Evolutionary conservation across 208 protist species (phyloP).

Genomic region (Porcisia hertigi): DNA sequence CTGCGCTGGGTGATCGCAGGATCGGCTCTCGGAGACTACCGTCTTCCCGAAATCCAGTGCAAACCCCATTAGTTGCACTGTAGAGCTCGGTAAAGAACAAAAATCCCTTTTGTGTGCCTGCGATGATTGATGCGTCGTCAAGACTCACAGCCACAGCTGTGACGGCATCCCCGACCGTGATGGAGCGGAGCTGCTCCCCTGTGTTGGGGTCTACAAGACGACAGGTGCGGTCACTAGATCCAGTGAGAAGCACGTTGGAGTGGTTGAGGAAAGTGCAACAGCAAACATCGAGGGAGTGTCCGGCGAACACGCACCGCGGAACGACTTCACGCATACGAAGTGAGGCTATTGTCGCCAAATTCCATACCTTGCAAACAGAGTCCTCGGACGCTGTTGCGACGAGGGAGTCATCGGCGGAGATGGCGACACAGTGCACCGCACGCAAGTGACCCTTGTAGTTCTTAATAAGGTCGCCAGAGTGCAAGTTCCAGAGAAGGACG

Average conservation of each 20-base stretch:
- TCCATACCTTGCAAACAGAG: slow-evolving; percentile 78
- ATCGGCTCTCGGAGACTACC: slow-evolving; percentile 21
- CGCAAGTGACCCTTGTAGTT: slow-evolving; percentile 68
- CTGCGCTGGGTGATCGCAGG: slow-evolving; percentile 45
- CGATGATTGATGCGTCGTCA: slow-evolving; percentile 47
- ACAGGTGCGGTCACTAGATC: slow-evolving; percentile 68
- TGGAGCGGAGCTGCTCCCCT: slow-evolving; percentile 45
- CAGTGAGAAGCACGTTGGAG: slow-evolving; percentile 55
- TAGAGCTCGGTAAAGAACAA: slow-evolving; percentile 55
- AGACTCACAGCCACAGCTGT: slow-evolving; percentile 46
- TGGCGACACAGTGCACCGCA: slow-evolving; percentile 49
- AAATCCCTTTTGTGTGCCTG: slow-evolving; percentile 57
- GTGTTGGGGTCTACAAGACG: slow-evolving; percentile 63
- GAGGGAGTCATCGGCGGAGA: slow-evolving; percentile 62
- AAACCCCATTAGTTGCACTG: not conserved
- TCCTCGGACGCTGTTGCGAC: slow-evolving; percentile 76
- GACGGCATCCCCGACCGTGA: slow-evolving; percentile 65
- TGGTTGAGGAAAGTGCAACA: slow-evolving; percentile 66
- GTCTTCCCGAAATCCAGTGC: slow-evolving; percentile 1
- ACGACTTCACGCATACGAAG: slow-evolving; percentile 30
- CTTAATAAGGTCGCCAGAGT: slow-evolving; percentile 66
- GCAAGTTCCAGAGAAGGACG: slow-evolving; percentile 73
- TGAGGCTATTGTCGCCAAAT: slow-evolving; percentile 37
- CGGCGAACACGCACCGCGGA: slow-evolving; percentile 51
- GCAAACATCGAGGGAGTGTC: slow-evolving; percentile 70